Percentiles rank a stretch among this genome's conserved stretches.
Evolutionary conservation across 352 stramenopile species (phyloP).

Genomic region (Phytophthora hibernalis): DNA sequence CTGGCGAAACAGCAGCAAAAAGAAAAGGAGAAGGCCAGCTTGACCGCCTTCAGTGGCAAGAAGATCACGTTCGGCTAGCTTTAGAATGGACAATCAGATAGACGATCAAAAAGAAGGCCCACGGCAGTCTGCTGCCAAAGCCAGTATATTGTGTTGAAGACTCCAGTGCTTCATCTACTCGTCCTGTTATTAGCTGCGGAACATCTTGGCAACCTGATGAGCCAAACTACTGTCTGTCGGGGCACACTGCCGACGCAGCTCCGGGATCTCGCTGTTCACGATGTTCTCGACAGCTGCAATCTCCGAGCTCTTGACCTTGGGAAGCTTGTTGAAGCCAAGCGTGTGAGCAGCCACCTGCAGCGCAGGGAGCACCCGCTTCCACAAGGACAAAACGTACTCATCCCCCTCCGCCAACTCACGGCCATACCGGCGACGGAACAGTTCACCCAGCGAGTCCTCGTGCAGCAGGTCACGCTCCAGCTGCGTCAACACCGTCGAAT

Average conservation of each 20-base stretch:
- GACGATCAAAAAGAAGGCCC: constrained; percentile 23
- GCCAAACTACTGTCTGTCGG: constrained; percentile 81
- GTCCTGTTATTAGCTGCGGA: constrained; percentile 53
- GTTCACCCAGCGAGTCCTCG: constrained; percentile 89
- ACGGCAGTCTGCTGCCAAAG: constrained; percentile 15
- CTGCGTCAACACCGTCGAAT: constrained; percentile 87
- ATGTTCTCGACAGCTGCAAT: constrained; percentile 91
- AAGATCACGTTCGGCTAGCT: constrained; percentile 81
- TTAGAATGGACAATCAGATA: constrained; percentile 20
- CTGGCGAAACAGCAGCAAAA: constrained; percentile 86
- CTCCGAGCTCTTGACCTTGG: constrained; percentile 86
- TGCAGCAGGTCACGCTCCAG: constrained; percentile 88
- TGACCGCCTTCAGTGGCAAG: constrained; percentile 78
- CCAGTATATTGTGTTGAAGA: constrained; percentile 32
- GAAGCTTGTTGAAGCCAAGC: constrained; percentile 82
- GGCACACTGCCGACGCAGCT: constrained; percentile 86
- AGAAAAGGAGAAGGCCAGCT: constrained; percentile 79
- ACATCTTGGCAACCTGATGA: constrained; percentile 90
- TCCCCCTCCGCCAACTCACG: constrained; percentile 96
- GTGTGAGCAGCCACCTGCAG: constrained; percentile 90
- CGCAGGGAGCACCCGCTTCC: constrained; percentile 89
- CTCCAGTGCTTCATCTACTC: constrained; percentile 7
- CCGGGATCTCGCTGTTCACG: constrained; percentile 88
- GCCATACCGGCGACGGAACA: constrained; percentile 95
- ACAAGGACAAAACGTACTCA: constrained; percentile 96